Conservation (phyloP, 768 basidiomycete genomes). For the Myochromella boudieri region DNA sequence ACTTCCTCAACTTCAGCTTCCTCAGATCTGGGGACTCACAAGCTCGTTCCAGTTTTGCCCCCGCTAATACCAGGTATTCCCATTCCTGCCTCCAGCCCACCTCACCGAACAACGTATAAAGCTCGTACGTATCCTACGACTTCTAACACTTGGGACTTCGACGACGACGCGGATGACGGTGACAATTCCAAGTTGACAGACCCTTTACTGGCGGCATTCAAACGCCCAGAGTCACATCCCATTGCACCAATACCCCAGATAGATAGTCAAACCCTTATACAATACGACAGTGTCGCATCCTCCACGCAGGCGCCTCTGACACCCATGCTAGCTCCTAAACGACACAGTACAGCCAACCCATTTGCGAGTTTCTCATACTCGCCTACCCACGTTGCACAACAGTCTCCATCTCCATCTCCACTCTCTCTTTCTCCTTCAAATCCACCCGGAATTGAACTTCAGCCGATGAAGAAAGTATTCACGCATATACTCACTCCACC, state of each 20-base stretch:
- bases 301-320: neutral
- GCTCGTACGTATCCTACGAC: neutral
- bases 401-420: constrained; percentile 6
- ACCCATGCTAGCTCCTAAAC: constrained; percentile 6
- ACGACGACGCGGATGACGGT: constrained; percentile 15
- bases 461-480: neutral
- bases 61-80: constrained; percentile 23
- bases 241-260: neutral
- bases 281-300: constrained; percentile 3
- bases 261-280: constrained; percentile 7
- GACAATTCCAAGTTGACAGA: constrained; percentile 3
- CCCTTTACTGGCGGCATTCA: constrained; percentile 15
- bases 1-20: constrained; percentile 17
- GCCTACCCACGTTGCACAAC: constrained; percentile 2
- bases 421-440: constrained; percentile 10
- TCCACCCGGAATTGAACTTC: constrained; percentile 9
- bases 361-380: constrained; percentile 11
- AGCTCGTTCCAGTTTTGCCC: constrained; percentile 9
- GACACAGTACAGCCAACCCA: constrained; percentile 6
- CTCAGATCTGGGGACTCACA: constrained; percentile 22
- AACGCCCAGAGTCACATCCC: constrained; percentile 3
- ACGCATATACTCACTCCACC: neutral
- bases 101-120: constrained; percentile 1
- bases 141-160: constrained; percentile 15
- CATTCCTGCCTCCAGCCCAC: constrained; percentile 15